These are phyloP conservation scores for Myxozyma nipponensis DNA, from an alignment of 805 yeast species.

Conservation along the genomic window DNA sequence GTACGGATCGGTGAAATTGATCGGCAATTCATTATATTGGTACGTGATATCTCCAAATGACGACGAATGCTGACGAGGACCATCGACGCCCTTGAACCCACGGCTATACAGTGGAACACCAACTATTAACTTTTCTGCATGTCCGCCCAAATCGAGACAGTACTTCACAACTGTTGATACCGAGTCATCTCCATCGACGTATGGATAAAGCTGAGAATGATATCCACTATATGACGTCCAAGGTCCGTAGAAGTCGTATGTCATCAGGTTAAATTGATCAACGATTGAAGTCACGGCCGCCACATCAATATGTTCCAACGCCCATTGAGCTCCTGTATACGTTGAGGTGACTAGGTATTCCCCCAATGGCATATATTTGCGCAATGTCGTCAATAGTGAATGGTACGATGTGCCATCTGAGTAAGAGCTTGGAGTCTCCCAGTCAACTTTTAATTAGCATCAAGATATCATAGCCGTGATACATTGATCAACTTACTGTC, in stretches of 20 bases:
- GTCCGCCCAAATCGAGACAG: constrained; percentile 45
- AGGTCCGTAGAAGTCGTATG: constrained; percentile 78
- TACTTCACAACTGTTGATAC: constrained; percentile 41
- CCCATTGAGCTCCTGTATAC: constrained; percentile 20
- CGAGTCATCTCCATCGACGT: constrained; percentile 44
- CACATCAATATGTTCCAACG: constrained; percentile 13
- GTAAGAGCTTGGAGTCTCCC: constrained; percentile 72
- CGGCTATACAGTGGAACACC: constrained; percentile 89
- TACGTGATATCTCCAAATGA: constrained; percentile 45
- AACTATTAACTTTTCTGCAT: constrained; percentile 52
- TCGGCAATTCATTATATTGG: constrained; percentile 51
- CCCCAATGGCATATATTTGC: constrained; percentile 28
- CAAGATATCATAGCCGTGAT: background rate
- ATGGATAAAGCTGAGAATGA: constrained; percentile 65
- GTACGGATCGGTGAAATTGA: constrained; percentile 34
- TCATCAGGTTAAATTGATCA: constrained; percentile 61
- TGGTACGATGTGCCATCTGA: constrained; percentile 47
- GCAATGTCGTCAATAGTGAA: constrained; percentile 42
- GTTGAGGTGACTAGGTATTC: constrained; percentile 13
- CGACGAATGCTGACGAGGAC: constrained; percentile 44
- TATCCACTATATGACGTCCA: constrained; percentile 64
- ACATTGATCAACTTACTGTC: constrained; percentile 42
- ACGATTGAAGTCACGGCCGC: constrained; percentile 1
- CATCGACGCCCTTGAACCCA: constrained; percentile 44
- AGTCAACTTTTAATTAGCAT: constrained; percentile 50